Percentiles rank a stretch among this genome's conserved stretches.
Conservation (phyloP, 2,329 filamentous ascomycete genomes). For the Torrubiella hemipterigena region DNA sequence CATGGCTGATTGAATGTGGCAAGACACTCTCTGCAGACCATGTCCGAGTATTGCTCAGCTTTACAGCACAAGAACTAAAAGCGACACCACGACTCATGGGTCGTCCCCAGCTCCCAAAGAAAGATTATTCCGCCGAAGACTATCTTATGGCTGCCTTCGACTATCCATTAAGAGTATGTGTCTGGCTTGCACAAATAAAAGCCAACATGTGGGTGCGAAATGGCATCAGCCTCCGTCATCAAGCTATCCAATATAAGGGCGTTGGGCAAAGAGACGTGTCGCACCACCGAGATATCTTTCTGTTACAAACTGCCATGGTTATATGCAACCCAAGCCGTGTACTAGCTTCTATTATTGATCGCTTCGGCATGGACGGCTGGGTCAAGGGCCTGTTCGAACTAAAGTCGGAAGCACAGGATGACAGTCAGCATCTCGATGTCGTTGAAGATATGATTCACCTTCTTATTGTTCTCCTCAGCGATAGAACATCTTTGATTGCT, state of each 20-base stretch:
- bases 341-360: constrained; percentile 79
- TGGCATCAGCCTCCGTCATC: constrained; percentile 87
- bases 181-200: constrained; percentile 97
- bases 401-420: constrained; percentile 66
- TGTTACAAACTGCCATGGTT: constrained; percentile 83
- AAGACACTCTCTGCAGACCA: constrained; percentile 59
- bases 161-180: constrained; percentile 83
- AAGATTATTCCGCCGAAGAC: constrained; percentile 56
- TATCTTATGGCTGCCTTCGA: constrained; percentile 82
- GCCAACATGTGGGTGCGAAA: constrained; percentile 98
- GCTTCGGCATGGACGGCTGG: constrained; percentile 82
- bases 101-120: constrained; percentile 40
- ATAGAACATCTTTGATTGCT: constrained; percentile 69
- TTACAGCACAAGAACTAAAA: constrained; percentile 59
- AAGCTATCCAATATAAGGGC: constrained; percentile 86
- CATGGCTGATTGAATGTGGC: constrained; percentile 87
- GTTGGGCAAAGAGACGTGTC: constrained; percentile 84
- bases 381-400: constrained; percentile 70
- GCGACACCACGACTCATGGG: constrained; percentile 52
- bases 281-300: constrained; percentile 88
- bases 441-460: constrained; percentile 94
- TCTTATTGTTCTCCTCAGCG: constrained; percentile 79
- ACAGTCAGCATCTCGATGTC: constrained; percentile 78
- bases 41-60: constrained; percentile 57
- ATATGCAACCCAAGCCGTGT: constrained; percentile 74